Conservation (phyloP, 2,329 filamentous ascomycete genomes). For the Stagonosporopsis cucurbitacearum region DNA sequence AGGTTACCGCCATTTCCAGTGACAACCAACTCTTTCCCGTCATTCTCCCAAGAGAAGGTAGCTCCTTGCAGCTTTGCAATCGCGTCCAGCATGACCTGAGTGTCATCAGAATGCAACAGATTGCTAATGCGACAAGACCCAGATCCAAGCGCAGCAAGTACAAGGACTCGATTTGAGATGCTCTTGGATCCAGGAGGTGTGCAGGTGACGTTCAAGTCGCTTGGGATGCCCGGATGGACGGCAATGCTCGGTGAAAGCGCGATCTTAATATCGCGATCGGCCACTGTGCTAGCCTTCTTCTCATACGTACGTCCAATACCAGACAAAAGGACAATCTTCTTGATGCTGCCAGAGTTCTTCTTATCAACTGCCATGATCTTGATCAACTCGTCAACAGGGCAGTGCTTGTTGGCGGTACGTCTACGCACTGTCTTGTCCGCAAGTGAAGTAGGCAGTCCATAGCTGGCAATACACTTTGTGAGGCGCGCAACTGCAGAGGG, state of each 20-base stretch:
- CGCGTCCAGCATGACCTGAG: constrained; percentile 96
- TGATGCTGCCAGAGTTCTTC: constrained; percentile 94
- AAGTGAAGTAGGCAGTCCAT: constrained; percentile 84
- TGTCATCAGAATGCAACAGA: constrained; percentile 93
- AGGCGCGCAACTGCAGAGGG: constrained; percentile 88
- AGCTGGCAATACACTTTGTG: constrained; percentile 92
- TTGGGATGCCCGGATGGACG: constrained; percentile 74
- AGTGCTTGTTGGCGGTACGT: constrained; percentile 84
- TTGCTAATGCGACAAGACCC: constrained; percentile 91
- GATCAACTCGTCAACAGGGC: constrained; percentile 83
- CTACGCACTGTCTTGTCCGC: constrained; percentile 82
- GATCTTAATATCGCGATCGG: constrained; percentile 81
- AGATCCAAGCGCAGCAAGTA: constrained; percentile 88
- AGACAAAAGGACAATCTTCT: constrained; percentile 93
- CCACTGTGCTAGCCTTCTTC: constrained; percentile 85
- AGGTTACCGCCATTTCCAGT: constrained; percentile 89
- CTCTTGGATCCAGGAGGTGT: constrained; percentile 95
- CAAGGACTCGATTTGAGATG: constrained; percentile 91
- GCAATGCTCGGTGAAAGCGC: constrained; percentile 80
- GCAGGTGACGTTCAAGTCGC: constrained; percentile 72
- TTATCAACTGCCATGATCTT: constrained; percentile 98
- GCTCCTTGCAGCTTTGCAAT: constrained; percentile 83
- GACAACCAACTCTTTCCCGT: constrained; percentile 88
- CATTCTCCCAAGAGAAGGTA: constrained; percentile 91
- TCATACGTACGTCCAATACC: constrained; percentile 89